These are phyloP conservation scores for Coriaria nepalensis DNA, from an alignment of 306 rosid genomes.

Conservation along the genomic window DNA sequence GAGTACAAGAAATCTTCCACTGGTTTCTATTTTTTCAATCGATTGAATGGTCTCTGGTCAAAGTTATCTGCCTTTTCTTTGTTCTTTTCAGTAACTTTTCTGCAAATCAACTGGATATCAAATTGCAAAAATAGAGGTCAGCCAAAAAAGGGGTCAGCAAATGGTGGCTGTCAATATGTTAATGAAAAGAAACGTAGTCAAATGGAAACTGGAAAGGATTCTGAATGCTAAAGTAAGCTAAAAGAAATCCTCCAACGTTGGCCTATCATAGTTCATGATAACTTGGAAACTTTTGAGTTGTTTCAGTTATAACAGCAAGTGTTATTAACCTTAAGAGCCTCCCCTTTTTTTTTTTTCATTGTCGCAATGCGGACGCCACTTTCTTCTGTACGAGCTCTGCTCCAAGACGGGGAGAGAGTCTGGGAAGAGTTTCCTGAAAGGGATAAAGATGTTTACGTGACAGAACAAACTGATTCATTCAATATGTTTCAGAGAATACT, in stretches of 20 bases:
- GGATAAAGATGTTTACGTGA: constrained; percentile 14
- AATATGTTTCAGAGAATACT: background rate
- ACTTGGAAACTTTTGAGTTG: too few relatives aligned
- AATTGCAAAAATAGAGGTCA: background rate
- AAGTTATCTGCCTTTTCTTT: too few relatives aligned
- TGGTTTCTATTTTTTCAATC: too few relatives aligned
- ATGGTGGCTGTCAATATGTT: constrained; percentile 8
- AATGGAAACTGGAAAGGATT: background rate
- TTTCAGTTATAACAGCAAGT: too few relatives aligned
- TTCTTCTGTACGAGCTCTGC: constrained; percentile 79
- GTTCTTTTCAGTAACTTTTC: too few relatives aligned
- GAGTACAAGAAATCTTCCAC: too few relatives aligned
- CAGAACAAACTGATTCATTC: constrained; percentile 5
- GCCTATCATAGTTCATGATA: too few relatives aligned
- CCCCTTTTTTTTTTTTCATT: constrained; percentile 7
- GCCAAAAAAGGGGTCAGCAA: constrained; percentile 6
- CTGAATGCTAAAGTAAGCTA: background rate
- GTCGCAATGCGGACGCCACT: constrained; percentile 55
- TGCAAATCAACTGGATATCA: too few relatives aligned
- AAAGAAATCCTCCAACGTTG: background rate
- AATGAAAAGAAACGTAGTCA: constrained; percentile 11
- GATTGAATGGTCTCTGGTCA: too few relatives aligned
- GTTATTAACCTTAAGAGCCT: too few relatives aligned
- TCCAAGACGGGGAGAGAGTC: constrained; percentile 80
- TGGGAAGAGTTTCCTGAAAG: constrained; percentile 56